Conservation (phyloP, 169 alveolate genomes). For the Eimeria acervulina region DNA sequence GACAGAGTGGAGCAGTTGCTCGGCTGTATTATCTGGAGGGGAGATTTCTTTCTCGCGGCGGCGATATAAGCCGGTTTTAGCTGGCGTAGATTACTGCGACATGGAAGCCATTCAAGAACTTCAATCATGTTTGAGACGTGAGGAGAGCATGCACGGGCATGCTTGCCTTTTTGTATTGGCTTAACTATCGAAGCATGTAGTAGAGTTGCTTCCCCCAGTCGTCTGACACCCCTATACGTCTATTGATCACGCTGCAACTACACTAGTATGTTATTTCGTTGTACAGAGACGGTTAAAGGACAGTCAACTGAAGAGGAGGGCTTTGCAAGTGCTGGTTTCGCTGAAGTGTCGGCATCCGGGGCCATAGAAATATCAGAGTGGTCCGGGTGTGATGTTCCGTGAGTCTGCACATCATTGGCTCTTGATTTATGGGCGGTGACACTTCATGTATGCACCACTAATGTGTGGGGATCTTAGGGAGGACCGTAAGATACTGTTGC, state of each 20-base stretch:
- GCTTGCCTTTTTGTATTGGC: background rate
- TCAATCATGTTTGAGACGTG: background rate
- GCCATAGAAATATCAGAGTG: slow-evolving; percentile 22
- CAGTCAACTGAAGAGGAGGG: background rate
- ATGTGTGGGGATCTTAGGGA: background rate
- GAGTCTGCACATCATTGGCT: background rate
- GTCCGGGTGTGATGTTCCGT: slow-evolving; percentile 72
- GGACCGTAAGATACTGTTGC: too few species aligned
- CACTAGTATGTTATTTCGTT: background rate
- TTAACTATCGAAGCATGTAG: background rate
- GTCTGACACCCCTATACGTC: background rate
- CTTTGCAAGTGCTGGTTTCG: background rate
- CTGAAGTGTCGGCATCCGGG: background rate
- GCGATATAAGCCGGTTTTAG: slow-evolving; percentile 35
- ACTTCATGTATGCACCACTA: too few species aligned
- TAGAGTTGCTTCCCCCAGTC: background rate
- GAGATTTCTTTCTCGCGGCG: background rate
- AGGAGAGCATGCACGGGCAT: background rate
- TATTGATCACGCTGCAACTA: background rate
- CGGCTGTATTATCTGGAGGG: background rate
- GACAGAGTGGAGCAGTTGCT: slow-evolving; percentile 42
- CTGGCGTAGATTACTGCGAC: slow-evolving; percentile 20
- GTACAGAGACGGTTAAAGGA: background rate
- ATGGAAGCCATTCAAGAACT: background rate
- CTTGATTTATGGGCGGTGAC: background rate